Evolutionary conservation across 2,329 filamentous ascomycete genomes (phyloP), one percentile per base, ranked within the genome.

Genomic region (Alternaria hordeiaustralica): DNA sequence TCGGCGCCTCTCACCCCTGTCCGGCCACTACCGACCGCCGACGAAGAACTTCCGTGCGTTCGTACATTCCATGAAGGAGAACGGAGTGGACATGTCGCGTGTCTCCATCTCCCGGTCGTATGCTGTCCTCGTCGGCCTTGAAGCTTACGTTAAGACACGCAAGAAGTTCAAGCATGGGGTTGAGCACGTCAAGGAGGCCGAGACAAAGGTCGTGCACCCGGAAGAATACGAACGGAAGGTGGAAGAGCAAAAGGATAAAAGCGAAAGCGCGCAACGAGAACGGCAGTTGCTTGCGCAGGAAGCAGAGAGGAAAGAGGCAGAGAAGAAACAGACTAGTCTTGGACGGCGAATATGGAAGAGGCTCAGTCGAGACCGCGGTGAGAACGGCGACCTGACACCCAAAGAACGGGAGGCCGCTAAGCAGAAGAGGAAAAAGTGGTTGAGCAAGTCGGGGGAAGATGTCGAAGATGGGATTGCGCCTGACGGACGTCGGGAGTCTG

Each of bases 21-120:
- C 81, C 43, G 94, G 94, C 0, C 94, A 97, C 80, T 97, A 97
- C 77, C 88, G 93, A 1, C 94, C 94, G 0, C 92, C 94, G 0
- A 88, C 92, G 1, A 87, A 88, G 64, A 97, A 95, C 75, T 97
- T 97, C 75, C 88, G 91, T 28, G 89, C 90, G 1, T 97, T 97
- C 73, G 87, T 97, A 3, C 87, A 89, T 65, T 89, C 85, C 9
- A 84, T 97, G 5, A 88, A 89, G 69, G 88, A 90, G 1, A 87
- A 87, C 30, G 91, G 91, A 1, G 93, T 91, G 0, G 94, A 97
- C 78, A 92, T 94, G 87, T 88, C 86, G 13, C 89, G 87, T 25
- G 89, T 96, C 11, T 91, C 89, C 18, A 92, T 97, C 49, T 93
- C 90, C 45, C 90, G 93, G 71, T 91, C 90, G 2, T 97, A 97